Evolutionary conservation across 1,284 basidiomycete genomes (phyloP), one percentile per base, ranked within the genome.

Genomic region (Ceratobasidium sp.): DNA sequence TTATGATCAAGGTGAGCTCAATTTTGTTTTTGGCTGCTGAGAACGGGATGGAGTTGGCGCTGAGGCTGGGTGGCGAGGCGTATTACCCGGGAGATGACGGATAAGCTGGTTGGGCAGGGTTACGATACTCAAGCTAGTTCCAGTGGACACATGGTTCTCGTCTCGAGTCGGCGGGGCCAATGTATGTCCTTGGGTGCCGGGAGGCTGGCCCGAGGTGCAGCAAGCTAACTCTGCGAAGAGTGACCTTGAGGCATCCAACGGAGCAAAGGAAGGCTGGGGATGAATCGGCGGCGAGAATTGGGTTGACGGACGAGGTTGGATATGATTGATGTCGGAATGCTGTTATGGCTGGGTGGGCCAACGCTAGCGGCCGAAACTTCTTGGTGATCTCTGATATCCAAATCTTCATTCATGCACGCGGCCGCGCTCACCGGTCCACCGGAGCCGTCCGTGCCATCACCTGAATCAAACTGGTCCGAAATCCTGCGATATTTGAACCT

Each of bases 1-100:
- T 95, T 77, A 87, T 95, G 86, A 93, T 96, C 81, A 96, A 96
- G 87, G 93, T 92, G 71, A 61, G 80, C 70, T 71, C 25, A 18
- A 21, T 9, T 28, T 49, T 70, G 48, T 25, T 25, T 49, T 28
- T 62, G 44, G 5, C 60, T 30, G 21, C 42, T 16, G 44, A 21
- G 42, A 12, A n/a, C 21, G 23, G 60, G 60, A 7, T 44, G n/a
- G 40, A 44, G 28, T 25, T 40, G 14, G 6, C 25, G 46, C 23
- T 53, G 53, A 18, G 40, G 28, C 42, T n/a, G 53, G 38, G 38
- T 38, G 36, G 40, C 33, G 49, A 54, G 36, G 38, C 36, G 46
- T 25, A 25, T 48, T 62, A n/a, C 30, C 44, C 16, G 48, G 28
- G 60, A 33, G 44, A 46, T 48, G 28, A 9, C 12, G 16, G 4